Evolutionary conservation across 331 rosid species (phyloP).

Genomic region (Malus hybrid): DNA sequence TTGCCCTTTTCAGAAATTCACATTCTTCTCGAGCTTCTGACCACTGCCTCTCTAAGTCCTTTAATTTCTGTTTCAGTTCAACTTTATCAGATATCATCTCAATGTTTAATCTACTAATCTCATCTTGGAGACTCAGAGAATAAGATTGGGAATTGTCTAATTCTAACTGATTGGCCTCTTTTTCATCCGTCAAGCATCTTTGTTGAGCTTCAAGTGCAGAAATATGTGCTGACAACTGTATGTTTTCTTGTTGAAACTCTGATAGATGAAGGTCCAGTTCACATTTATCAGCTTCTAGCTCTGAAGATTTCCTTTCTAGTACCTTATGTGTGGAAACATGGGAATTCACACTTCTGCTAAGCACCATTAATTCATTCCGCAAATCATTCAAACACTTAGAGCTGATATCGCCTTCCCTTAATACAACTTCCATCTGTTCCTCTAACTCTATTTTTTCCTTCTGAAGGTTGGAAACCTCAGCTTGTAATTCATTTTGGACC

Average conservation of each 20-base stretch:
- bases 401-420: conserved; percentile 39
- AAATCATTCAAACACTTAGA: conserved; percentile 37
- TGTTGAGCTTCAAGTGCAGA: conserved; percentile 58
- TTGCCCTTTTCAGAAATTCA: conserved; percentile 42
- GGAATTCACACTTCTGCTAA: conserved; percentile 27
- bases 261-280: conserved; percentile 43
- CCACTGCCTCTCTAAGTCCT: conserved; percentile 30
- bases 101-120: conserved; percentile 32
- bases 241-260: conserved; percentile 46
- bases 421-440: conserved; percentile 44
- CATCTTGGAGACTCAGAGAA: conserved; percentile 38
- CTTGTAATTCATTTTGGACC: conserved; percentile 38
- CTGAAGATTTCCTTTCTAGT: conserved; percentile 34
- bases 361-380: conserved; percentile 37
- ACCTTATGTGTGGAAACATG: conserved; percentile 39
- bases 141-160: conserved; percentile 40
- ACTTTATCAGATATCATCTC: conserved; percentile 20
- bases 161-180: conserved; percentile 37
- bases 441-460: conserved; percentile 47
- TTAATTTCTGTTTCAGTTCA: conserved; percentile 34
- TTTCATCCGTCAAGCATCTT: conserved; percentile 34
- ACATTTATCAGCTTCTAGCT: conserved; percentile 32
- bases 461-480: conserved; percentile 46
- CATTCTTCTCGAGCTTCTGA: conserved; percentile 54
- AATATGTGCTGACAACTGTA: conserved; percentile 24